Evolutionary conservation across 2,329 filamentous ascomycete species (phyloP).

Genomic region (Conoideocrella luteorostrata): DNA sequence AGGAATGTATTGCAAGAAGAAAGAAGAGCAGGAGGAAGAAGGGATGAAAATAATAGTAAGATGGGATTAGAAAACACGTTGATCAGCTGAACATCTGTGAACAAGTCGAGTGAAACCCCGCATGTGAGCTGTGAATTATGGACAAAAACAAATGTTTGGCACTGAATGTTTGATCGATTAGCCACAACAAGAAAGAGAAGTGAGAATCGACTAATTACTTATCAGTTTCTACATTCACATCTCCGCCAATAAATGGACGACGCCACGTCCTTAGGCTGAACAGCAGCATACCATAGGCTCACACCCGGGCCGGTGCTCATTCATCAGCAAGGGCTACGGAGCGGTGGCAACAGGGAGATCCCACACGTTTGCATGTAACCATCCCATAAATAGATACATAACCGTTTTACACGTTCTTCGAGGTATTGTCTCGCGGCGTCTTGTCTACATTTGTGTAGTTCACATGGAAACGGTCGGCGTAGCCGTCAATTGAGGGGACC

Average conservation of each 20-base stretch:
- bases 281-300: too few species aligned
- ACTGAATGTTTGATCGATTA: too few species aligned
- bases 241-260: too few species aligned
- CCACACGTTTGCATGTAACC: slow-evolving; percentile 6
- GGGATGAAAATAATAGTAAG: background rate
- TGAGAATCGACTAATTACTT: too few species aligned
- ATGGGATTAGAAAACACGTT: background rate
- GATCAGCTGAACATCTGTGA: too few species aligned
- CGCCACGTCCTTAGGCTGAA: too few species aligned
- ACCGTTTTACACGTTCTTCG: background rate
- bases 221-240: too few species aligned
- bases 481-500: background rate
- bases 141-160: too few species aligned
- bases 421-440: slow-evolving; percentile 4
- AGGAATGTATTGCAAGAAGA: too few species aligned
- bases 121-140: slow-evolving; percentile 3
- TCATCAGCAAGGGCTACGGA: slow-evolving; percentile 1
- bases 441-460: background rate
- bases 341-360: background rate
- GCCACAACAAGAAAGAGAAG: too few species aligned
- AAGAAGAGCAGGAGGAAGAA: background rate
- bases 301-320: too few species aligned
- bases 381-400: slow-evolving; percentile 4
- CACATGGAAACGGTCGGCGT: background rate
- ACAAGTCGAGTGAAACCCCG: too few species aligned